Conservation (phyloP, 768 basidiomycete species). For the Austroboletus festivus region DNA sequence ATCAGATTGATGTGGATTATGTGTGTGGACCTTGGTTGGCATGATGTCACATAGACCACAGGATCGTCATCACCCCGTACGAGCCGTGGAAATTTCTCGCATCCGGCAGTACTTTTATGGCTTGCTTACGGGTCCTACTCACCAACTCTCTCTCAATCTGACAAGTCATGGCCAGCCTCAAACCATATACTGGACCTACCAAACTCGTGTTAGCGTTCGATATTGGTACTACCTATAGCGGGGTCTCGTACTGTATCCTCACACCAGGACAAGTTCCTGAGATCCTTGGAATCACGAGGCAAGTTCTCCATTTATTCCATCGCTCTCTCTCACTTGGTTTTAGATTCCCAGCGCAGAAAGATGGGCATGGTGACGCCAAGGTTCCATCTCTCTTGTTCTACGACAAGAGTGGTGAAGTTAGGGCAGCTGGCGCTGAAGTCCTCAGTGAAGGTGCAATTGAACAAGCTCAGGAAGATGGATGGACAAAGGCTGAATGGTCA, state of each 20-base stretch:
- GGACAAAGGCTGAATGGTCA: slow-evolving; percentile 19
- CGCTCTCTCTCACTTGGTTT: slow-evolving; percentile 1
- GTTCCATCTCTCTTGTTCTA: slow-evolving; percentile 46
- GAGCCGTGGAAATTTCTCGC: too few relatives aligned
- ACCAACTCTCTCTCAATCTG: not conserved
- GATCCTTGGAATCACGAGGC: slow-evolving; percentile 10
- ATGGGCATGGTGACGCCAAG: slow-evolving; percentile 39
- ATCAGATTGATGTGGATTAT: too few relatives aligned
- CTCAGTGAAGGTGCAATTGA: slow-evolving; percentile 29
- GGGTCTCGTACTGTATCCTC: slow-evolving; percentile 36
- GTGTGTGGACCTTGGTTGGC: too few relatives aligned
- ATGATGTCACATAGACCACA: too few relatives aligned
- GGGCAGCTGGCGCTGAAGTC: slow-evolving; percentile 42
- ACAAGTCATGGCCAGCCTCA: slow-evolving; percentile 6
- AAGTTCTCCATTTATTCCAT: not conserved
- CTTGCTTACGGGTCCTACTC: too few relatives aligned
- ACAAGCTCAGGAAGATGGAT: slow-evolving; percentile 33
- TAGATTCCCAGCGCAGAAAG: slow-evolving; percentile 41
- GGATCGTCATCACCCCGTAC: too few relatives aligned
- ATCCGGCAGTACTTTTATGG: too few relatives aligned
- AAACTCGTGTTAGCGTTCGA: slow-evolving; percentile 45
- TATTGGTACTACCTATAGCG: slow-evolving; percentile 46
- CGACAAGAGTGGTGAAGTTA: slow-evolving; percentile 33
- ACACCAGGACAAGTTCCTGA: slow-evolving; percentile 10
- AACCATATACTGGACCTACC: slow-evolving; percentile 4